Evolutionary conservation across 2,329 filamentous ascomycete genomes (phyloP).

Genomic region (Massarina eburnea): DNA sequence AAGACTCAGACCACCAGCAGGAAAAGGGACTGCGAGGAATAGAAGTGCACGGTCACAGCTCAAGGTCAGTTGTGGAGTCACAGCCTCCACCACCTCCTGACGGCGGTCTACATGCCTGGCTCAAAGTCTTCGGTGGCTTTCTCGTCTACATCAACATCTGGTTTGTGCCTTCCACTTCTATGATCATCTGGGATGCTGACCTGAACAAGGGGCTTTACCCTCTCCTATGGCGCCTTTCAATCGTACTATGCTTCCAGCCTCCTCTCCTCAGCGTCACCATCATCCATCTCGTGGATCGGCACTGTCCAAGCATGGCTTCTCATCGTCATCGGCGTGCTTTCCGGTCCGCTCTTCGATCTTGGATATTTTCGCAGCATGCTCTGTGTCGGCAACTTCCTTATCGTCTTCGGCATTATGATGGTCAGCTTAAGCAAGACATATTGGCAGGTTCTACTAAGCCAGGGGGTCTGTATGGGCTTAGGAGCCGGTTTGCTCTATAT

Average conservation of each 20-base stretch:
- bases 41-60: conserved; percentile 13
- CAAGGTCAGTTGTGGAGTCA: conserved; percentile 23
- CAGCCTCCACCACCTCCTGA: conserved; percentile 38
- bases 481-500: conserved; percentile 42
- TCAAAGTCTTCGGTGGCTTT: conserved; percentile 43
- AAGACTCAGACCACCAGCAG: conserved; percentile 1
- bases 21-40: conserved; percentile 3
- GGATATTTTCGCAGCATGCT: conserved; percentile 51
- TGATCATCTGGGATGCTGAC: neutral
- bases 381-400: conserved; percentile 51
- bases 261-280: conserved; percentile 37
- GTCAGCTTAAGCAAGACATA: conserved; percentile 57
- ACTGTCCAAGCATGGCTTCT: conserved; percentile 51
- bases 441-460: conserved; percentile 58
- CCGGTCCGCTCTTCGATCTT: conserved; percentile 51
- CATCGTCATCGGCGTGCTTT: conserved; percentile 55
- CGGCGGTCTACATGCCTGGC: conserved; percentile 42
- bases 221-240: conserved; percentile 48
- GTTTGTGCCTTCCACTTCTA: conserved; percentile 12
- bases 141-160: conserved; percentile 44
- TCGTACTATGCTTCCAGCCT: conserved; percentile 48
- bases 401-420: conserved; percentile 67
- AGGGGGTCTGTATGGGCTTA: conserved; percentile 54
- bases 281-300: conserved; percentile 50
- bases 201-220: conserved; percentile 43